Percentiles rank a stretch among this genome's conserved stretches.
These are phyloP conservation scores for Geotrichum australiense DNA, from an alignment of 1,139 yeast species.

Conservation along the genomic window DNA sequence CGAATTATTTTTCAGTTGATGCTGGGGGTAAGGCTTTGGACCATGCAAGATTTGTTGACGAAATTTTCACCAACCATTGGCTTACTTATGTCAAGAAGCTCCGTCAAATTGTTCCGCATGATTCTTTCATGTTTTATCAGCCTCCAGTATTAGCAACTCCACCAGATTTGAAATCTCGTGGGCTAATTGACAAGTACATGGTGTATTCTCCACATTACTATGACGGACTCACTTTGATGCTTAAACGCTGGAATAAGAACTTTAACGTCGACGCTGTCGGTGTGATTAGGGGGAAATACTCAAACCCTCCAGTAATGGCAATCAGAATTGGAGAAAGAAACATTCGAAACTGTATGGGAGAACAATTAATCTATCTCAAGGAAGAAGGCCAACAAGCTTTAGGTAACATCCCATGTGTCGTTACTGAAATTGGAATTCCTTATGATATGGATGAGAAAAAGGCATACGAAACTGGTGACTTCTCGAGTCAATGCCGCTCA, in stretches of 20 bases:
- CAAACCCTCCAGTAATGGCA: conserved; percentile 62
- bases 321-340: conserved; percentile 73
- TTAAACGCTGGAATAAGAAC: conserved; percentile 58
- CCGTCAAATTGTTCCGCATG: conserved; percentile 36
- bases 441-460: conserved; percentile 80
- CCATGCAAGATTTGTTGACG: conserved; percentile 52
- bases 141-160: conserved; percentile 79
- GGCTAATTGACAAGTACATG: conserved; percentile 34
- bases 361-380: conserved; percentile 59
- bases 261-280: conserved; percentile 83
- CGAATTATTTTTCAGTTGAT: conserved; percentile 45
- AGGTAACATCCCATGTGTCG: conserved; percentile 44
- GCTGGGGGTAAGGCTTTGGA: conserved; percentile 39
- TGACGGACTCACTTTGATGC: conserved; percentile 89
- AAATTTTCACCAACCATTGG: conserved; percentile 55
- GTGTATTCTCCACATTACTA: conserved; percentile 84
- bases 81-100: conserved; percentile 38
- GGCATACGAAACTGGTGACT: conserved; percentile 61
- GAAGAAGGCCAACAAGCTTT: conserved; percentile 45
- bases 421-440: conserved; percentile 97
- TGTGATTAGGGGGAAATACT: conserved; percentile 70
- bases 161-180: conserved; percentile 51
- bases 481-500: conserved; percentile 67
- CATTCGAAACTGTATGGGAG: conserved; percentile 62
- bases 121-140: conserved; percentile 57